phyloP scores from a whole-genome alignment of 495 filamentous ascomycete genomes.

The Tuber calosporum region DNA sequence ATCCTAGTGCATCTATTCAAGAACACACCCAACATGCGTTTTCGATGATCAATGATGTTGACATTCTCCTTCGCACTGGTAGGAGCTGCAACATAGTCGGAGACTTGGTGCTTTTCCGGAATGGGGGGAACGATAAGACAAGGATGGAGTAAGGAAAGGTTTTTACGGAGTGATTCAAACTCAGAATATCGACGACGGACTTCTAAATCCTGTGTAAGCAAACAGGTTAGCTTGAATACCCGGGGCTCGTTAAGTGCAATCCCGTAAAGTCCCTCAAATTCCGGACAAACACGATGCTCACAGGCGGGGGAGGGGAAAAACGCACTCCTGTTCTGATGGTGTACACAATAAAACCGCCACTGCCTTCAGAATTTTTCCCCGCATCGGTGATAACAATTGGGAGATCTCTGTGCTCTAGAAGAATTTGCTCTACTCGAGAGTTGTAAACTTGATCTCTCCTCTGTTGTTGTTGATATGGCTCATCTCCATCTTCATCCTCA shows the following conservation, averaged over 20 bases:
- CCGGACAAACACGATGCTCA: neutral
- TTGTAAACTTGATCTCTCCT: constrained; percentile 81
- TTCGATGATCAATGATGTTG: constrained; percentile 88
- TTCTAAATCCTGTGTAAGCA: constrained; percentile 70
- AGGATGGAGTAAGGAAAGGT: constrained; percentile 81
- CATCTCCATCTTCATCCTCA: constrained; percentile 48
- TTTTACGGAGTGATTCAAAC: constrained; percentile 84
- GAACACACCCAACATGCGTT: constrained; percentile 93
- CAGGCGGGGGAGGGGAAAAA: constrained; percentile 6
- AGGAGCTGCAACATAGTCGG: constrained; percentile 94
- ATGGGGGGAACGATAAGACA: constrained; percentile 94
- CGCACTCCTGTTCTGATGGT: constrained; percentile 90
- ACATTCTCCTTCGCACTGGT: constrained; percentile 97
- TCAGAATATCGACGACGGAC: constrained; percentile 93
- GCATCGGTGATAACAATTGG: constrained; percentile 85
- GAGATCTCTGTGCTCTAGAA: constrained; percentile 87
- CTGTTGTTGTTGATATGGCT: constrained; percentile 48
- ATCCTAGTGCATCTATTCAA: constrained; percentile 85
- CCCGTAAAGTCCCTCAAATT: neutral
- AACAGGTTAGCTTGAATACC: constrained; percentile 24
- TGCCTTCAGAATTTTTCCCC: constrained; percentile 86
- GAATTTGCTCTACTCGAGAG: constrained; percentile 89
- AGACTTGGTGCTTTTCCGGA: constrained; percentile 96
- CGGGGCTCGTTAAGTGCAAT: neutral
- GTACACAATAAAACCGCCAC: constrained; percentile 87